Base-by-base conservation (phyloP, 106 monocot genomes). In the Dendrobium huoshanense region DNA sequence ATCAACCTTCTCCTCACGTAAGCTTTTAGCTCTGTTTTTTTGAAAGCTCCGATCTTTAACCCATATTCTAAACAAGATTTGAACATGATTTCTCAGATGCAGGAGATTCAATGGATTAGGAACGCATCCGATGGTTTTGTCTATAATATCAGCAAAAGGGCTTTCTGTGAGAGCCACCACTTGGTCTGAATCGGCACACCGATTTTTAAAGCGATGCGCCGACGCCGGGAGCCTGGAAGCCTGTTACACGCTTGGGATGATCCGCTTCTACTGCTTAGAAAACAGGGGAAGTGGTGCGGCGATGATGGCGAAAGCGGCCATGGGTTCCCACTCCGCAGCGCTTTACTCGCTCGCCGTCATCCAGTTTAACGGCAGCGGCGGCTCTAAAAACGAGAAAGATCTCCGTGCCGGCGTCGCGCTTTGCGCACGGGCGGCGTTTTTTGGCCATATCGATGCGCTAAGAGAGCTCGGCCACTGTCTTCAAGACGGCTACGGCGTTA, bases 381-480 rank as follows among this genome's bases (percentile, higher is more conserved):
- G 85, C 0, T 45, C 82, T 4, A 80, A 77, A 64, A 78, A 31
- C 78, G 73, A 74, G 55, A 85, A 78, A 64, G 78, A 88, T 41
- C 77, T 80, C 33, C 42, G 80, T 25, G 80, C 82, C 40, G 88
- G 85, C n/a, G 80, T 88, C 44, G 80, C 51, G 43, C 82, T 85
- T 9, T 84, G 82, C 82, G 80, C 85, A 4, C 82, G 83, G 27
- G 85, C 88, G 33, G 88, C 82, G 49, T 51, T 55, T 31, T 77
- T 85, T 48, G 88, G 88, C 56, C 82, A 82, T 82, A 74, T 88
- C 61, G 85, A 88, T 42, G 88, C 88, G 42, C 79, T 85, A 22
- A 82, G 88, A 7, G 88, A 88, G 85, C 77, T 80, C 37, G 88
- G 88, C 43, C 80, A 88, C 88, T 88, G 88, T 61, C 83, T 88